phyloP scores from a whole-genome alignment of 2,329 filamentous ascomycete genomes.

The Lasiodiplodia hormozganensis region DNA sequence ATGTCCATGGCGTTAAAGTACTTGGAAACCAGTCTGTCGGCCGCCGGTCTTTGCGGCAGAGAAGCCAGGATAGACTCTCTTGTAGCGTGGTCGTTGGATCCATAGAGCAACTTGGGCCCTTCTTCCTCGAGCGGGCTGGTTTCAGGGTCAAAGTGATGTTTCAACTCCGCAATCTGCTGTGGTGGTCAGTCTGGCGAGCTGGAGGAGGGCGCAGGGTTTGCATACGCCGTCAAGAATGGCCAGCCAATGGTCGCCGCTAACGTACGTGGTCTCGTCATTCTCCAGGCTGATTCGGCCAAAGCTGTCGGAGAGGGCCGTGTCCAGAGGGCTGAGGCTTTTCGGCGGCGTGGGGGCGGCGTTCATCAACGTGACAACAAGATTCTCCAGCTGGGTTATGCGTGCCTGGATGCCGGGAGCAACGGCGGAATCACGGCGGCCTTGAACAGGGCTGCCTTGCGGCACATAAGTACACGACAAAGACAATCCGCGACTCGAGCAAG shows the following conservation, averaged over 20 bases:
- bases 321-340: background rate
- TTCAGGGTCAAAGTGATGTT: constrained; percentile 31
- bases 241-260: constrained; percentile 43
- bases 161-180: background rate
- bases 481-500: constrained; percentile 27
- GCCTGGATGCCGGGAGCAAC: constrained; percentile 16
- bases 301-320: background rate
- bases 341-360: background rate
- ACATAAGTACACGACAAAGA: background rate
- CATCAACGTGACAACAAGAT: constrained; percentile 33
- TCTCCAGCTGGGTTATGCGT: constrained; percentile 34
- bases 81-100: background rate
- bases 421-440: constrained; percentile 22
- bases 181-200: background rate
- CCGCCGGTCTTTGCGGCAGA: background rate
- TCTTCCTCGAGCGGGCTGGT: constrained; percentile 37
- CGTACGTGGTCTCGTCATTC: constrained; percentile 1
- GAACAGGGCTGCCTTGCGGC: background rate
- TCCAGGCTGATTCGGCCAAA: constrained; percentile 1
- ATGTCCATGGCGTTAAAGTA: constrained; percentile 4
- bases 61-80: background rate
- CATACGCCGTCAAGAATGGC: constrained; percentile 45
- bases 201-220: constrained; percentile 32
- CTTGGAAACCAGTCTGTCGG: constrained; percentile 5
- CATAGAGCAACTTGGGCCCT: constrained; percentile 38